Evolutionary conservation across 306 rosid species (phyloP).

Genomic region (Vigna hirtella): DNA sequence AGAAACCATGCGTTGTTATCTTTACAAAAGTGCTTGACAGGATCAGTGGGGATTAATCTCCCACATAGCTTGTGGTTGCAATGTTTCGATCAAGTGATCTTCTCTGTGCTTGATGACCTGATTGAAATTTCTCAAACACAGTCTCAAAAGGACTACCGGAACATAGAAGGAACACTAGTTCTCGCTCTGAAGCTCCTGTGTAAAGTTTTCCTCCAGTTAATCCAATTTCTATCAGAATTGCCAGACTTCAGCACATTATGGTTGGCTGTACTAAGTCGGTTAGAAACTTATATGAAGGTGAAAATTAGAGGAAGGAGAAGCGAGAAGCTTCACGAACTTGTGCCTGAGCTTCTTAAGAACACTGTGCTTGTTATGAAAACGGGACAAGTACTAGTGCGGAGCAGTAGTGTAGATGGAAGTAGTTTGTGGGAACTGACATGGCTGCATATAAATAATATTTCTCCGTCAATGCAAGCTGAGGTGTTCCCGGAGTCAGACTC

Average conservation of each 20-base stretch:
- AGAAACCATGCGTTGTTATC: slow-evolving; percentile 80
- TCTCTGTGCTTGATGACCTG: slow-evolving; percentile 82
- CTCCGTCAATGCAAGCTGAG: slow-evolving; percentile 78
- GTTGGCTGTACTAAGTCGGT: slow-evolving; percentile 75
- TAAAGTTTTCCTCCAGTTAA: slow-evolving; percentile 78
- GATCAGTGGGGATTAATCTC: slow-evolving; percentile 70
- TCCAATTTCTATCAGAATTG: slow-evolving; percentile 65
- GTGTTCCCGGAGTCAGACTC: slow-evolving; percentile 75
- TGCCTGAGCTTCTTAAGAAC: slow-evolving; percentile 91
- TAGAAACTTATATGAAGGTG: slow-evolving; percentile 75
- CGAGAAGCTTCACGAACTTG: slow-evolving; percentile 85
- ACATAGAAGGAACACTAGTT: slow-evolving; percentile 93
- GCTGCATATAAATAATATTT: slow-evolving; percentile 71
- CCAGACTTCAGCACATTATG: slow-evolving; percentile 82
- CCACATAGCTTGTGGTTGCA: slow-evolving; percentile 72
- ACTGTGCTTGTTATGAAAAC: slow-evolving; percentile 84
- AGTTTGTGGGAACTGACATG: slow-evolving; percentile 92
- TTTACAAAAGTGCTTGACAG: slow-evolving; percentile 81
- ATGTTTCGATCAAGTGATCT: slow-evolving; percentile 87
- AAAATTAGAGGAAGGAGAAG: slow-evolving; percentile 82
- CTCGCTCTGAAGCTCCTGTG: slow-evolving; percentile 86
- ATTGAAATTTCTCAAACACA: slow-evolving; percentile 78
- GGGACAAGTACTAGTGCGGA: slow-evolving; percentile 56
- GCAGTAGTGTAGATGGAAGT: slow-evolving; percentile 66
- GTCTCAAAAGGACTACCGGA: slow-evolving; percentile 78